Percentiles rank a stretch among this genome's conserved stretches.
Conservation (phyloP, 1,284 basidiomycete species). For the Wallemia hederae region DNA sequence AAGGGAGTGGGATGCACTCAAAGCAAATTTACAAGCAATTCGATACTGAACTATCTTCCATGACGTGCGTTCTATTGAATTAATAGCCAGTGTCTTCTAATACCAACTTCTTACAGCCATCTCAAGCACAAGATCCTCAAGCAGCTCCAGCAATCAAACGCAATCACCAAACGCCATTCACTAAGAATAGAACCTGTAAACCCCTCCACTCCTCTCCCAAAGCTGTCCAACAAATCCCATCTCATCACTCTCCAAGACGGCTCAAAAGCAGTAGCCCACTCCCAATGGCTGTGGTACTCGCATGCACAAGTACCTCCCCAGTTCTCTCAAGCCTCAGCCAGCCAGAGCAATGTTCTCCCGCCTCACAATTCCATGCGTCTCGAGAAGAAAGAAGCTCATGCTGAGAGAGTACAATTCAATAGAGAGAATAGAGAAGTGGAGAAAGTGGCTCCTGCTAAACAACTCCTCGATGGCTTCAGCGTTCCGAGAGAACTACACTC, state of each 20-base stretch:
- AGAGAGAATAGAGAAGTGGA: neutral
- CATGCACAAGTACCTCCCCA: neutral
- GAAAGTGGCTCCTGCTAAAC: neutral
- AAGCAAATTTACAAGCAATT: neutral
- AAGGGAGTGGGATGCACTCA: neutral
- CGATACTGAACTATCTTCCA: neutral
- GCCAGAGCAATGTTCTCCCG: neutral
- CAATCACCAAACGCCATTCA: neutral
- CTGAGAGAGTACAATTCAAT: neutral
- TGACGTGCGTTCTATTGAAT: neutral
- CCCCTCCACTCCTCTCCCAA: neutral
- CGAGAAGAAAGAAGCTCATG: neutral
- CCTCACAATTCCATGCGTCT: neutral
- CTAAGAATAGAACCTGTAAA: neutral
- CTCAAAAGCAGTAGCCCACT: neutral
- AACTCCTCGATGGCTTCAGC: neutral
- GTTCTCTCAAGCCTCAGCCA: neutral
- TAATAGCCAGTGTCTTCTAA: neutral
- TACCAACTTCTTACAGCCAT: neutral
- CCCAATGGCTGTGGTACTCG: neutral
- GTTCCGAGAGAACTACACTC: neutral
- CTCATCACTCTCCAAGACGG: neutral
- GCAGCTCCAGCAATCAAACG: neutral
- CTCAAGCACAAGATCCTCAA: neutral
- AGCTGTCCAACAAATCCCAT: neutral